A percentile compares a stretch with the other conserved stretches of the same genome.
phyloP scores from a whole-genome alignment of 306 rosid genomes.

The Vigna mungo region DNA sequence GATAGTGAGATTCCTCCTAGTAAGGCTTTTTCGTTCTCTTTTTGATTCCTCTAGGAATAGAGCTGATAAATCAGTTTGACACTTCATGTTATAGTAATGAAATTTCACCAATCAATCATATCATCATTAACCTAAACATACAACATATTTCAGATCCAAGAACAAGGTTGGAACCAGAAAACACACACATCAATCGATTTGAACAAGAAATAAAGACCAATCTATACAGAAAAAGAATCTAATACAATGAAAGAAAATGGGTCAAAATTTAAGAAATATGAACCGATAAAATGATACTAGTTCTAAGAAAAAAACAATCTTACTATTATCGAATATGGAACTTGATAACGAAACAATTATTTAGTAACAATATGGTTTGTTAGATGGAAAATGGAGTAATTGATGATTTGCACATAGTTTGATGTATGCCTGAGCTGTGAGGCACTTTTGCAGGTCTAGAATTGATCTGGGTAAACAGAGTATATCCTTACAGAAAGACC shows the following conservation, averaged over 20 bases:
- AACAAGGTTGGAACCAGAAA: background rate
- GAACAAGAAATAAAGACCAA: background rate
- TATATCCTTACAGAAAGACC: background rate
- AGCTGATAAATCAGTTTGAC: background rate
- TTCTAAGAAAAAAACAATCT: background rate
- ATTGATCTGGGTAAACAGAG: background rate
- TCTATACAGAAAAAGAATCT: background rate
- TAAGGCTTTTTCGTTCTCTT: background rate
- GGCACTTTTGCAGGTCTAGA: background rate
- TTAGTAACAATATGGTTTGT: background rate
- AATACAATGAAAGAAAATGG: background rate
- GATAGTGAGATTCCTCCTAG: background rate
- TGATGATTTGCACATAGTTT: background rate
- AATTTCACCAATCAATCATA: background rate
- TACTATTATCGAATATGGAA: background rate
- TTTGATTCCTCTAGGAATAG: background rate
- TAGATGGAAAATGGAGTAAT: background rate
- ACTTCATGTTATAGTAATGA: background rate
- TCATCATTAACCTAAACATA: background rate
- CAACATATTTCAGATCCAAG: constrained; percentile 9
- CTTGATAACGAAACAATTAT: background rate
- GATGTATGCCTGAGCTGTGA: background rate
- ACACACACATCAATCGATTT: background rate
- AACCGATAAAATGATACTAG: background rate
- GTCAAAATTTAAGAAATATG: too few relatives aligned